A percentile compares a stretch with the other conserved stretches of the same genome.
phyloP scores from a whole-genome alignment of 345 rosid species.

The Crucihimalaya himalaica region DNA sequence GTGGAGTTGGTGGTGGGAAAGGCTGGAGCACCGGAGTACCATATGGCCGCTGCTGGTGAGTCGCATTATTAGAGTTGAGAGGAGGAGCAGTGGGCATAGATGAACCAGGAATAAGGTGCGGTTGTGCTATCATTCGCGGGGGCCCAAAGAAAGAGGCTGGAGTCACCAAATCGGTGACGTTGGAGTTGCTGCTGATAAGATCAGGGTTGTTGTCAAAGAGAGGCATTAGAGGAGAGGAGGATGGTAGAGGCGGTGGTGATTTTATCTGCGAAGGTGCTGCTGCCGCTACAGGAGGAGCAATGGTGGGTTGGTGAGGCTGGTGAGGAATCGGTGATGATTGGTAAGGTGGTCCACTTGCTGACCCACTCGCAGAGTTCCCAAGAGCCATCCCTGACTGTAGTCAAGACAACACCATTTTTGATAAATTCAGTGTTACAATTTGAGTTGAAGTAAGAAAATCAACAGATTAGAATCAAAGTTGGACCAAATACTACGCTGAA shows the following conservation, averaged over 20 bases:
- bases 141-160: slow-evolving; percentile 72
- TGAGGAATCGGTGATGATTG: slow-evolving; percentile 51
- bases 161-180: slow-evolving; percentile 59
- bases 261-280: slow-evolving; percentile 54
- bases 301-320: slow-evolving; percentile 45
- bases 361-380: slow-evolving; percentile 51
- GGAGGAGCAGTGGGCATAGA: slow-evolving; percentile 63
- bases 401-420: slow-evolving; percentile 21
- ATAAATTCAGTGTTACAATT: neutral
- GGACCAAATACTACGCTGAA: neutral
- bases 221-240: slow-evolving; percentile 54
- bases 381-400: slow-evolving; percentile 68
- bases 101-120: slow-evolving; percentile 44
- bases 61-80: slow-evolving; percentile 48
- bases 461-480: neutral
- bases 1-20: slow-evolving; percentile 92
- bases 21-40: slow-evolving; percentile 93
- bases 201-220: slow-evolving; percentile 52
- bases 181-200: slow-evolving; percentile 41
- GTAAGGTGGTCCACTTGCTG: slow-evolving; percentile 50
- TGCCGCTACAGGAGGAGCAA: slow-evolving; percentile 39
- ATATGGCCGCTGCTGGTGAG: slow-evolving; percentile 58
- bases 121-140: slow-evolving; percentile 48
- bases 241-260: slow-evolving; percentile 49
- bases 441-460: slow-evolving; percentile 10